Conservation (phyloP, 2,329 filamentous ascomycete species). For the Microsporum ferrugineum region DNA sequence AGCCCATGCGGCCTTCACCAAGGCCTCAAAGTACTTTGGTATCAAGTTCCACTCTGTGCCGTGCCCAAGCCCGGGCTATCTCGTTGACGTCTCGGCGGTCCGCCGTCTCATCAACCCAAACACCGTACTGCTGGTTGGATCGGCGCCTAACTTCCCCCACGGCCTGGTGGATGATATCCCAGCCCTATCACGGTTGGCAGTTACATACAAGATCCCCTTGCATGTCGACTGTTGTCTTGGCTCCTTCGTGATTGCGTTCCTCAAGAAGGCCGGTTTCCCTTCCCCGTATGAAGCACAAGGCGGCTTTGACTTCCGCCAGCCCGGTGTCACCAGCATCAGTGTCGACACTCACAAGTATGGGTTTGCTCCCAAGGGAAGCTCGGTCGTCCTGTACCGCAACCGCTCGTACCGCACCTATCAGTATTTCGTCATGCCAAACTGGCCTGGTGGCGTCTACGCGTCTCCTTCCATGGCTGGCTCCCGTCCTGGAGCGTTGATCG, state of each 20-base stretch:
- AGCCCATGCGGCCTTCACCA: conserved; percentile 90
- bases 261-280: conserved; percentile 78
- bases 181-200: conserved; percentile 68
- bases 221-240: conserved; percentile 98
- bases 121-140: conserved; percentile 85
- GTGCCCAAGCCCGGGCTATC: conserved; percentile 74
- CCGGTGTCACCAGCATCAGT: conserved; percentile 87
- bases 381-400: conserved; percentile 79
- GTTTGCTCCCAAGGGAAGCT: conserved; percentile 96
- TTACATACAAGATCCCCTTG: conserved; percentile 68
- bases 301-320: conserved; percentile 85
- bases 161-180: conserved; percentile 95
- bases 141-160: conserved; percentile 94
- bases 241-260: conserved; percentile 85
- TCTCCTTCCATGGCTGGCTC: conserved; percentile 86
- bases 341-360: conserved; percentile 99
- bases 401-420: conserved; percentile 71
- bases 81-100: conserved; percentile 68
- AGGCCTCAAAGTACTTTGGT: conserved; percentile 89
- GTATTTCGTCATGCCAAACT: conserved; percentile 92
- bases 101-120: conserved; percentile 84
- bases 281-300: conserved; percentile 52
- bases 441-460: conserved; percentile 92
- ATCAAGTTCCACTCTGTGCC: conserved; percentile 86
- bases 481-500: conserved; percentile 84